A percentile compares a stretch with the other conserved stretches of the same genome.
Evolutionary conservation across 139 green algal genomes (phyloP).

Genomic region (Zygnema circumcarinatum): DNA sequence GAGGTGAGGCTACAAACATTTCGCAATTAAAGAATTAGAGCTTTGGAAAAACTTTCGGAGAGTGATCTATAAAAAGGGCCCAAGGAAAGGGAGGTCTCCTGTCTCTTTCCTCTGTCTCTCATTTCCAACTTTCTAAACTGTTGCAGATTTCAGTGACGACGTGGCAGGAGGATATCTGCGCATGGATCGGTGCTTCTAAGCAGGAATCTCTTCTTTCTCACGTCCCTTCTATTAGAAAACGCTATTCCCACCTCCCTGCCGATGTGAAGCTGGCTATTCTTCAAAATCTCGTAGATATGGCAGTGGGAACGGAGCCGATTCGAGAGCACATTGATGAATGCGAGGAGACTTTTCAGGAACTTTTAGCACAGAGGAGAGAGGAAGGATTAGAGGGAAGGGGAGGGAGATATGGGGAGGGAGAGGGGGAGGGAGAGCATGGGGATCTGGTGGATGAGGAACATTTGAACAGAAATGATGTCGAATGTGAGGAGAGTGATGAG

Average conservation of each 20-base stretch:
- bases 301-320: slow-evolving; percentile 17
- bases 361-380: not conserved
- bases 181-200: not conserved
- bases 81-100: too few relatives aligned
- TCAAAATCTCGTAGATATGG: slow-evolving; percentile 24
- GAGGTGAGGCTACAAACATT: too few relatives aligned
- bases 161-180: slow-evolving; percentile 44
- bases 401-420: not conserved
- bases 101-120: too few relatives aligned
- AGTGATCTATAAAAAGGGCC: too few relatives aligned
- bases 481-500: not conserved
- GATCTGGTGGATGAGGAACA: slow-evolving; percentile 10
- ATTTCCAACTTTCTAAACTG: not conserved
- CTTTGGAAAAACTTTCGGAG: too few relatives aligned
- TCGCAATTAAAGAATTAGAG: too few relatives aligned
- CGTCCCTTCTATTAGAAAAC: not conserved
- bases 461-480: not conserved
- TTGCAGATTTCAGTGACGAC: slow-evolving; percentile 43
- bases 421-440: slow-evolving; percentile 21
- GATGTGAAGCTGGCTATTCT: slow-evolving; percentile 32
- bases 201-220: not conserved
- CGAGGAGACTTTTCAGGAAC: slow-evolving; percentile 8
- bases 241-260: slow-evolving; percentile 12
- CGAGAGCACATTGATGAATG: slow-evolving; percentile 22
- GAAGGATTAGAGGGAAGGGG: slow-evolving; percentile 36